Base-by-base conservation (phyloP, 108 stramenopile genomes). In the Skeletonema marinoi region DNA sequence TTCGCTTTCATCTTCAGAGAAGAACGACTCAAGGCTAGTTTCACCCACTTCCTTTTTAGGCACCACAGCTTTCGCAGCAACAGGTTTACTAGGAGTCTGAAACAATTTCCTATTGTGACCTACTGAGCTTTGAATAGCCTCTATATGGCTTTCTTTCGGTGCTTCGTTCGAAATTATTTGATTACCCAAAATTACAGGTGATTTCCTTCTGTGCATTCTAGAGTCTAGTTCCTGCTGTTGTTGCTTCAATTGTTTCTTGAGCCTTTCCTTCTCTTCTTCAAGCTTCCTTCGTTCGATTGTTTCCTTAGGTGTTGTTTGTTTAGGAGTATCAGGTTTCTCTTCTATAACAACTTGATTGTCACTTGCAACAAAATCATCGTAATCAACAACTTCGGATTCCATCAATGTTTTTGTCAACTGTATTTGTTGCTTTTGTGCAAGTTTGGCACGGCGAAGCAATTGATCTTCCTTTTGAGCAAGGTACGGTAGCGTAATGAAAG, bases 401-500 rank as follows among this genome's bases (percentile, higher is more conserved):
- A 77, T 67, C 60, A 82, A 67, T 7, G 39, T 25, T 16, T 58
- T 36, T 39, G 72, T 72, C 39, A 69, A 46, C 58, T 64, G 25
- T 4, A 48, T 51, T 44, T 72, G 75, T n/a, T 70, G 69, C 13
- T 68, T 73, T 33, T 33, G 60, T 25, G 65, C 60, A 60, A 73
- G 31, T 41, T 68, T 64, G 6, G 70, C 70, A 64, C 70, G 75
- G 21, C 66, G 59, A 41, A 41, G 31, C 16, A 71, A 77, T 62
- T 82, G 50, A 6, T 56, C 11, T 60, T 82, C 81, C 36, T 77
- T 82, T 14, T 38, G 48, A 42, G 48, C 59, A 38, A 77, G 41
- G 51, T 84, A 84, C 1, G 83, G 83, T 32, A 84, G 58, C 38
- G 69, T 33, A 17, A 84, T 76, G 67, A 84, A 84, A 4, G 83